Evolutionary conservation across 2,329 filamentous ascomycete genomes (phyloP).

Genomic region (Rhinocladiella similis): DNA sequence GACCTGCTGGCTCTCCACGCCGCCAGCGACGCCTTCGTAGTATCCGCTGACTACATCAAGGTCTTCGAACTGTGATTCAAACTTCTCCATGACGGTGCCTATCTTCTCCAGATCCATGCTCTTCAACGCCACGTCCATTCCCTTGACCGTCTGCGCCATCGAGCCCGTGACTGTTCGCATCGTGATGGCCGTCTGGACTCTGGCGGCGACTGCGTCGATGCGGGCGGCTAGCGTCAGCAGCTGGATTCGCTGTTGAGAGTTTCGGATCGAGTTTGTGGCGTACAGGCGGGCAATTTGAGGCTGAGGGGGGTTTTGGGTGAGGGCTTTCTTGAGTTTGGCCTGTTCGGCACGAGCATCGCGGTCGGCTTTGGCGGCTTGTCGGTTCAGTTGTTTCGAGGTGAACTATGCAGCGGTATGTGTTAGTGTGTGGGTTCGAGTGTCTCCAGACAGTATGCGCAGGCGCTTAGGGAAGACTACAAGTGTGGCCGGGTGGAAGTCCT

Average conservation of each 20-base stretch:
- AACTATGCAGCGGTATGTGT: conserved; percentile 34
- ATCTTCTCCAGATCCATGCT: conserved; percentile 55
- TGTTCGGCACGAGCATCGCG: conserved; percentile 49
- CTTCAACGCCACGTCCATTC: conserved; percentile 45
- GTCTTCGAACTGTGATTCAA: conserved; percentile 58
- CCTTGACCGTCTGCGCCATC: conserved; percentile 45
- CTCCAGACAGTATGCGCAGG: neutral
- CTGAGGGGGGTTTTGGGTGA: conserved; percentile 45
- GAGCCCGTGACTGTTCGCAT: conserved; percentile 48
- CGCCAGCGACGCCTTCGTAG: conserved; percentile 78
- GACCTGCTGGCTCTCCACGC: conserved; percentile 36
- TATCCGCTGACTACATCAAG: conserved; percentile 60
- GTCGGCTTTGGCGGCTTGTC: conserved; percentile 48
- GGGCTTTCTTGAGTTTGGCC: conserved; percentile 48
- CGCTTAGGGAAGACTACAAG: neutral
- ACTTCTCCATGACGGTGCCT: conserved; percentile 65
- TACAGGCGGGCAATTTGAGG: conserved; percentile 52
- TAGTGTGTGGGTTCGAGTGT: neutral
- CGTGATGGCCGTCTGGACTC: conserved; percentile 49
- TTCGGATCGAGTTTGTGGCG: conserved; percentile 46
- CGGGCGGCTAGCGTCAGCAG: conserved; percentile 47
- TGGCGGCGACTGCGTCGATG: conserved; percentile 51
- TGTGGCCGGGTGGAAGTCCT: no score
- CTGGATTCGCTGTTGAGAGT: conserved; percentile 47
- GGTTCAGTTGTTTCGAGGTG: conserved; percentile 49